These are phyloP conservation scores for Cyberlindnera galapagoensis DNA, from an alignment of 805 yeast species.

Conservation along the genomic window DNA sequence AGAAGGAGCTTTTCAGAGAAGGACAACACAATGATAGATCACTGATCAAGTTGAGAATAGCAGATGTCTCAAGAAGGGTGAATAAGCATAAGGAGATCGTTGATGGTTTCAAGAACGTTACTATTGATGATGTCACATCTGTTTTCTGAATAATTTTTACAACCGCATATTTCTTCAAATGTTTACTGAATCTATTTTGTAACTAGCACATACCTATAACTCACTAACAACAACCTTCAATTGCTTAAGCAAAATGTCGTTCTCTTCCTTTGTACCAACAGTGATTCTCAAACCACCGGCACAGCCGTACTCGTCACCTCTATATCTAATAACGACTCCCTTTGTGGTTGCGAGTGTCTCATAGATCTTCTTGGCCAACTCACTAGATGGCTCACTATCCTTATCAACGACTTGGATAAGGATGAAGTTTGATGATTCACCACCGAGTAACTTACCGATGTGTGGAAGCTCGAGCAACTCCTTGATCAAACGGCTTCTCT, in stretches of 20 bases:
- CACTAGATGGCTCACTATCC: constrained; percentile 59
- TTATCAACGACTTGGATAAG: constrained; percentile 63
- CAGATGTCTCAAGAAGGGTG: constrained; percentile 9
- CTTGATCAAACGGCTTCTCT: constrained; percentile 49
- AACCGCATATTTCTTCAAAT: not conserved
- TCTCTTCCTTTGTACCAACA: constrained; percentile 79
- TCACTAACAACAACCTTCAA: constrained; percentile 32
- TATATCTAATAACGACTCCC: constrained; percentile 79
- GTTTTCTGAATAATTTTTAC: constrained; percentile 6
- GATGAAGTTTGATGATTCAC: constrained; percentile 80
- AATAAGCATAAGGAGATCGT: constrained; percentile 4
- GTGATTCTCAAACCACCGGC: constrained; percentile 82
- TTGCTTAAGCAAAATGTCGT: constrained; percentile 45
- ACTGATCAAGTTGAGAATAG: constrained; percentile 12
- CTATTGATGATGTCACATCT: constrained; percentile 10
- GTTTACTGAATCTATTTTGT: not conserved
- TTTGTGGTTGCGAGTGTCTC: constrained; percentile 61
- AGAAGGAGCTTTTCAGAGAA: constrained; percentile 4
- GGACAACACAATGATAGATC: constrained; percentile 8
- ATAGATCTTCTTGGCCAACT: constrained; percentile 61
- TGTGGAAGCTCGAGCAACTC: constrained; percentile 52
- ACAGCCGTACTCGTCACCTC: constrained; percentile 90
- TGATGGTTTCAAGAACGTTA: constrained; percentile 5
- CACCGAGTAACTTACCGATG: constrained; percentile 74
- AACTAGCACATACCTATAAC: constrained; percentile 1